phyloP scores from a whole-genome alignment of 495 filamentous ascomycete genomes.

The Penicillium fimorum region DNA sequence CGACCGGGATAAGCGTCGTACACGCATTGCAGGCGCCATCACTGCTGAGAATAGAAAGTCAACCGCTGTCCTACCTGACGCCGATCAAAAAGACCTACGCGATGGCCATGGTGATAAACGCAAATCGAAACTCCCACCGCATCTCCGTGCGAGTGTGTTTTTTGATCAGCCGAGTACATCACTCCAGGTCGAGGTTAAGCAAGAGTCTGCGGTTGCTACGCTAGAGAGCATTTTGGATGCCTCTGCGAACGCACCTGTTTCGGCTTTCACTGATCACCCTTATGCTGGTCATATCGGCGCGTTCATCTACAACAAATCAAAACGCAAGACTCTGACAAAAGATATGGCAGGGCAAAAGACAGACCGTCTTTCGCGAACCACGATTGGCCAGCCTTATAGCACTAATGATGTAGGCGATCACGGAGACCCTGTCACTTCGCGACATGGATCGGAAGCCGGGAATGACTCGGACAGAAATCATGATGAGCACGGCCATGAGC shows the following conservation, averaged over 20 bases:
- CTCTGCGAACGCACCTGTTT: conserved; percentile 89
- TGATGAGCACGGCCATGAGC: conserved; percentile 22
- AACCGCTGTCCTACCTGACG: conserved; percentile 32
- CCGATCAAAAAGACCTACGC: conserved; percentile 20
- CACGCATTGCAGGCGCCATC: conserved; percentile 56
- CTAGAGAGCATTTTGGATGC: conserved; percentile 93
- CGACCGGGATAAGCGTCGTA: conserved; percentile 66
- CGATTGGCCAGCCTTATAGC: conserved; percentile 22
- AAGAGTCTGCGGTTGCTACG: conserved; percentile 80
- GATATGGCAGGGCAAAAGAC: conserved; percentile 21
- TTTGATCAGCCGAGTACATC: conserved; percentile 69
- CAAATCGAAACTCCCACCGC: conserved; percentile 65
- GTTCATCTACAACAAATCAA: conserved; percentile 58
- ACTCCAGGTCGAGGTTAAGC: conserved; percentile 67
- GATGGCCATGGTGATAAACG: conserved; percentile 29
- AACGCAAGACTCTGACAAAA: conserved; percentile 29
- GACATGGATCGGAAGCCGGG: conserved; percentile 16
- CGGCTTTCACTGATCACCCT: conserved; percentile 90
- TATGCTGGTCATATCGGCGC: conserved; percentile 70
- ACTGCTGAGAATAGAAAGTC: conserved; percentile 48
- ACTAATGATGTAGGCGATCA: conserved; percentile 12
- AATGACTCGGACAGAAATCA: conserved; percentile 17
- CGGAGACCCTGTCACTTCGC: conserved; percentile 7
- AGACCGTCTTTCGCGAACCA: conserved; percentile 23
- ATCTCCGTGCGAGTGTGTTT: conserved; percentile 85